These are phyloP conservation scores for Rosa persica DNA, from an alignment of 306 rosid species.

Conservation along the genomic window DNA sequence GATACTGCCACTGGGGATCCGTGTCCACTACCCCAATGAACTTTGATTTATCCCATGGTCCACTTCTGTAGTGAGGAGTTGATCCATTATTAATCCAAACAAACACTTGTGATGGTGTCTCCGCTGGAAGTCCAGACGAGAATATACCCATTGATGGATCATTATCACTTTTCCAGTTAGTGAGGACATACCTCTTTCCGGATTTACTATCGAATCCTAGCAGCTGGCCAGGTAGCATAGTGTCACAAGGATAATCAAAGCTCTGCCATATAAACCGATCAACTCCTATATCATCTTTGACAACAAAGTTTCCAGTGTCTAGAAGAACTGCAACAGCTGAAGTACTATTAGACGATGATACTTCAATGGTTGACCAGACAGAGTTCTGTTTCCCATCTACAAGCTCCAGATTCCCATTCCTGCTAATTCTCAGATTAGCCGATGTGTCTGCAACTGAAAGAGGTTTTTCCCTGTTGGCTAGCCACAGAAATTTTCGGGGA, in stretches of 20 bases:
- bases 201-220: constrained; percentile 33
- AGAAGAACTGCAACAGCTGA: constrained; percentile 32
- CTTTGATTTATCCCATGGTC: constrained; percentile 47
- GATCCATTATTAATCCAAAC: constrained; percentile 35
- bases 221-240: constrained; percentile 31
- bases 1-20: constrained; percentile 28
- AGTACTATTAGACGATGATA: background rate
- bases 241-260: constrained; percentile 40
- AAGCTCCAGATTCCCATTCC: constrained; percentile 37
- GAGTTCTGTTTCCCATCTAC: constrained; percentile 20
- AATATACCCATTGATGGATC: constrained; percentile 43
- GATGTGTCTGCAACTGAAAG: constrained; percentile 7
- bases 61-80: constrained; percentile 46
- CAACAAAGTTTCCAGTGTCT: constrained; percentile 32
- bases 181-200: constrained; percentile 22
- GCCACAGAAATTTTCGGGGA: constrained; percentile 32
- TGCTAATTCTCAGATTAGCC: constrained; percentile 21
- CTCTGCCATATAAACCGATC: constrained; percentile 35
- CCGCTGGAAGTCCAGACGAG: constrained; percentile 23
- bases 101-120: constrained; percentile 38
- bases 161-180: constrained; percentile 39
- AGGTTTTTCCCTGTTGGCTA: constrained; percentile 49
- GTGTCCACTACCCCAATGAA: constrained; percentile 40
- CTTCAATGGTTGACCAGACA: constrained; percentile 34
- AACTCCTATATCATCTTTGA: constrained; percentile 14